Conservation (phyloP, 768 basidiomycete species). For the Xerocomellus amylosporus region DNA sequence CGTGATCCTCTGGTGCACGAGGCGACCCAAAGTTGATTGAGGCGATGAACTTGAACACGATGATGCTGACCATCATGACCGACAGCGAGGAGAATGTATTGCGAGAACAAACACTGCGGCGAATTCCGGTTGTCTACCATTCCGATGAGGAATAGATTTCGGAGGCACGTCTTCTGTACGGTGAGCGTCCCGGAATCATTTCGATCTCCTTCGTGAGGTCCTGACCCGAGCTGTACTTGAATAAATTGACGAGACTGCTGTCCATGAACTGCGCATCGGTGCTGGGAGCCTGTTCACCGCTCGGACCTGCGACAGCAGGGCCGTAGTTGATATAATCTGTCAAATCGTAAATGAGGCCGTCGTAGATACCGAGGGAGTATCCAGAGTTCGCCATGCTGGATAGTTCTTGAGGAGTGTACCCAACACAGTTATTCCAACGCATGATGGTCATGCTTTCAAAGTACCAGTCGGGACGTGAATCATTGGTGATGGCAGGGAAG, state of each 20-base stretch:
- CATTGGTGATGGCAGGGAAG: constrained; percentile 87
- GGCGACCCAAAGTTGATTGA: constrained; percentile 78
- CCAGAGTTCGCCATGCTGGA: constrained; percentile 61
- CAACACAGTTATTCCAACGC: constrained; percentile 80
- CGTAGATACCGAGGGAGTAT: constrained; percentile 75
- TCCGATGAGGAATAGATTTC: constrained; percentile 89
- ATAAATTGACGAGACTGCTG: constrained; percentile 60
- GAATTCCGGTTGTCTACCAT: constrained; percentile 65
- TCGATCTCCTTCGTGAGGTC: constrained; percentile 79
- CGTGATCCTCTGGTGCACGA: constrained; percentile 88
- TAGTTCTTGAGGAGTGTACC: constrained; percentile 75
- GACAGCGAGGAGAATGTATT: constrained; percentile 87
- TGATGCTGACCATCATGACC: constrained; percentile 88
- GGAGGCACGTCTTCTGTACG: constrained; percentile 78
- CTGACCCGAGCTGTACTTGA: constrained; percentile 65
- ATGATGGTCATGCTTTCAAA: constrained; percentile 75
- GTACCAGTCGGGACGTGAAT: constrained; percentile 97
- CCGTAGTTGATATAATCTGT: constrained; percentile 73
- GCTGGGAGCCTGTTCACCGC: constrained; percentile 43
- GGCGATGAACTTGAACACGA: constrained; percentile 93
- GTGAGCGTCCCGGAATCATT: constrained; percentile 58
- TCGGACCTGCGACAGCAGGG: constrained; percentile 48
- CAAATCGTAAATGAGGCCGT: constrained; percentile 83
- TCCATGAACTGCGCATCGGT: constrained; percentile 68
- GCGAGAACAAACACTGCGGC: constrained; percentile 86